A percentile compares a stretch with the other conserved stretches of the same genome.
These are phyloP conservation scores for Gossypium laxum DNA, from an alignment of 441 rosid species.

Conservation along the genomic window DNA sequence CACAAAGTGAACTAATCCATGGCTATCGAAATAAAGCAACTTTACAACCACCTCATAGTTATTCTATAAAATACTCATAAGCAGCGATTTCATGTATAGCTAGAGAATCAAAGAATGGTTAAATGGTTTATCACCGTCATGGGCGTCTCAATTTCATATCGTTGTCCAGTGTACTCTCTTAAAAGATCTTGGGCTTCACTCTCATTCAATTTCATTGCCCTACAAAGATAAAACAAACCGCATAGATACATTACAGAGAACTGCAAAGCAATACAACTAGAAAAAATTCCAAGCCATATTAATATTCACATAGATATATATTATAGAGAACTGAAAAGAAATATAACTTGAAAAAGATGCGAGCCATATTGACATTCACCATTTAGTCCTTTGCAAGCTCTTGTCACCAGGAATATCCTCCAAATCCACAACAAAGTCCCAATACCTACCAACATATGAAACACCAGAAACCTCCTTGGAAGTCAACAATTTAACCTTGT, in stretches of 20 bases:
- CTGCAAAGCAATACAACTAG: constrained; percentile 10
- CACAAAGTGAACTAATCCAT: not conserved
- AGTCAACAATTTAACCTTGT: constrained; percentile 63
- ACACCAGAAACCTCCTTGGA: constrained; percentile 44
- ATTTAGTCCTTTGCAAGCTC: constrained; percentile 77
- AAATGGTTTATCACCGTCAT: constrained; percentile 46
- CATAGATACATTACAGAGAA: not conserved
- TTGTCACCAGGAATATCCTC: constrained; percentile 76
- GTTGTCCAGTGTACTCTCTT: constrained; percentile 61
- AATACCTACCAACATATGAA: constrained; percentile 21
- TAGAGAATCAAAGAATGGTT: constrained; percentile 18
- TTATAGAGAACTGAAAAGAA: constrained; percentile 3
- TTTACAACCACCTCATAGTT: not conserved
- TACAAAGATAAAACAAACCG: constrained; percentile 24
- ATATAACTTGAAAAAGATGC: constrained; percentile 13
- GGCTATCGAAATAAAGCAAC: not conserved
- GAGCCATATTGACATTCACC: constrained; percentile 33
- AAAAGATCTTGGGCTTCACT: constrained; percentile 52
- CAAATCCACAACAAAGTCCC: constrained; percentile 66
- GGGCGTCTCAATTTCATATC: constrained; percentile 59
- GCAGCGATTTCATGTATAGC: not conserved
- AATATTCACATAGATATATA: constrained; percentile 11
- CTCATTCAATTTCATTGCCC: constrained; percentile 64
- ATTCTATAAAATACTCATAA: not conserved
- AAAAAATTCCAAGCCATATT: constrained; percentile 1